Evolutionary conservation across 2,329 filamentous ascomycete genomes (phyloP).

Genomic region (Colletotrichum musae): DNA sequence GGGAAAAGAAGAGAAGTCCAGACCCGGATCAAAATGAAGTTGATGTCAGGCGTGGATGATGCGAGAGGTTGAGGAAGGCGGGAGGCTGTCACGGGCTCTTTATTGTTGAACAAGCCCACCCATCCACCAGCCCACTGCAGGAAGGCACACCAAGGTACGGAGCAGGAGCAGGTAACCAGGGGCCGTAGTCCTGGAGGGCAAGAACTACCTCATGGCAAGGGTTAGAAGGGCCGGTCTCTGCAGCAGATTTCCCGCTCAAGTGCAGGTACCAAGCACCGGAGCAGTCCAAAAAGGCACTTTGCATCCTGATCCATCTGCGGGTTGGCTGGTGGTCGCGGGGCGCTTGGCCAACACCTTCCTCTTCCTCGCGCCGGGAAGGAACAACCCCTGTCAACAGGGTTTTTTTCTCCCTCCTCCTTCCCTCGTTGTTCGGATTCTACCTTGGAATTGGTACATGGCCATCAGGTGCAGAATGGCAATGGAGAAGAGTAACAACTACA

Average conservation of each 20-base stretch:
- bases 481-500: not conserved
- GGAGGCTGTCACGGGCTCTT: constrained; percentile 40
- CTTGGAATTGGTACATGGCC: too few species aligned
- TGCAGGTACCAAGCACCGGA: constrained; percentile 25
- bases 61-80: constrained; percentile 33
- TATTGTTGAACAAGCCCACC: constrained; percentile 26
- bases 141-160: constrained; percentile 18
- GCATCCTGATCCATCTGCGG: constrained; percentile 36
- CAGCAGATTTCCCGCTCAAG: constrained; percentile 20
- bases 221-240: constrained; percentile 19
- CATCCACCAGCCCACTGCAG: constrained; percentile 16
- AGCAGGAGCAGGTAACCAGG: constrained; percentile 11
- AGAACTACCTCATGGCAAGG: constrained; percentile 2
- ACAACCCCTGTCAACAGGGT: constrained; percentile 14
- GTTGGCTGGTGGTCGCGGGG: constrained; percentile 36
- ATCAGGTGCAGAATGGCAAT: too few species aligned
- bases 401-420: constrained; percentile 2
- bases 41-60: constrained; percentile 35
- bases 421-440: too few species aligned
- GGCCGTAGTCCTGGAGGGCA: too few species aligned
- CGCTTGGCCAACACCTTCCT: constrained; percentile 25
- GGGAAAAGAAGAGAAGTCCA: constrained; percentile 21
- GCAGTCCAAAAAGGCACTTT: constrained; percentile 16
- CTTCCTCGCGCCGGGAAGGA: constrained; percentile 26
- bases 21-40: constrained; percentile 25